Base-by-base conservation (phyloP, 2,329 filamentous ascomycete species). In the Zalaria obscura region DNA sequence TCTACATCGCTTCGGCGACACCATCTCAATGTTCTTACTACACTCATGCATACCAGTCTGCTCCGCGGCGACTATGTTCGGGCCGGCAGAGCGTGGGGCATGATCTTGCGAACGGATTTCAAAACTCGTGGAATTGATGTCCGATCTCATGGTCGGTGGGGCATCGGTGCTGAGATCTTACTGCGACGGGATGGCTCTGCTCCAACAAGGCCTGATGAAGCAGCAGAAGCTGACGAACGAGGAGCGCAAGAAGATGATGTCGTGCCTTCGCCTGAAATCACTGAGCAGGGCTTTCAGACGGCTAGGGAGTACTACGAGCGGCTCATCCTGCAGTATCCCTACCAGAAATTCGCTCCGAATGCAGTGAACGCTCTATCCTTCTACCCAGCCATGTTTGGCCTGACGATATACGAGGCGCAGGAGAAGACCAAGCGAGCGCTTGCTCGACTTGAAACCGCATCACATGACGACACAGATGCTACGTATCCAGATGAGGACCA, bases 151-250 rank as follows among this genome's bases (percentile, higher is more conserved):
- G 73, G 76, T 31, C 72, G 82, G 48, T 95, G 88, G 89, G 80
- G 80, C 9, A 72, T 94, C 36, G 87, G 85, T 1, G 85, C 84
- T 2, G 88, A 94, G 61, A 75, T 95, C 18, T 63, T 94, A 42
- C 76, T 93, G 63, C 74, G 81, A 10, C 61, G 61, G 47, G 43
- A 25, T 25, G 11, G 40, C 7, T 28, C 34, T 5, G 34, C 36
- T 5, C 28, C 26, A 5, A 4, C 5, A 9, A 28, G 9, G 36
- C 40, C 44, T 5, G 27, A 39, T 33, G 11, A 44, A n/a, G 27
- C 28, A 11, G 11, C 35, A 18, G 35, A 36, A n/a, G 31, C 36
- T 27, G 27, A 36, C 18, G 37, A 44, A 28, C 18, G 46, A 26
- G 47, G 49, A 35, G 42, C 42, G 26, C n/a, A 35, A 49, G 47